Evolutionary conservation across 2,329 filamentous ascomycete species (phyloP).

Genomic region (Fusarium setosum): DNA sequence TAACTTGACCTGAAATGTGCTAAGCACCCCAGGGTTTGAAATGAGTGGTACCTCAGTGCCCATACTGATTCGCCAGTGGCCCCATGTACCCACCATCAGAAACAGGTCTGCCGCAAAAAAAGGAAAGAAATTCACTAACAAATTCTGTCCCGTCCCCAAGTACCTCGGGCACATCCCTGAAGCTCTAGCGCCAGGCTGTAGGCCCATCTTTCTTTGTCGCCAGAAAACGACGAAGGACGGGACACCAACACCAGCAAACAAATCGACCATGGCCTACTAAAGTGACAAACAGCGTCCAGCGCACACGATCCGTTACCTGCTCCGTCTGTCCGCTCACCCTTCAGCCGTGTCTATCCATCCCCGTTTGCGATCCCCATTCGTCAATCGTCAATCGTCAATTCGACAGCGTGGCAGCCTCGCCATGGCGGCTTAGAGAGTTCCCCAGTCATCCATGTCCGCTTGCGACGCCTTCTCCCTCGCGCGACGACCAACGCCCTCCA

Average conservation of each 20-base stretch:
- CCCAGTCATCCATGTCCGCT: slow-evolving; percentile 44
- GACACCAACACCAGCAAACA: slow-evolving; percentile 33
- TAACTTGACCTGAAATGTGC: slow-evolving; percentile 28
- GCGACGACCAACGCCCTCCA: slow-evolving; percentile 39
- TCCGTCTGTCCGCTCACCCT: neutral
- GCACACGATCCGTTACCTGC: slow-evolving; percentile 23
- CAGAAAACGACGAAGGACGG: slow-evolving; percentile 39
- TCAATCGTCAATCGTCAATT: slow-evolving; percentile 39
- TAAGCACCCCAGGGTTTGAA: slow-evolving; percentile 12
- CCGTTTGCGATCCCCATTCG: slow-evolving; percentile 22
- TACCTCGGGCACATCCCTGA: slow-evolving; percentile 32
- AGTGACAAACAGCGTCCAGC: slow-evolving; percentile 21
- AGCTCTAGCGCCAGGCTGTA: slow-evolving; percentile 38
- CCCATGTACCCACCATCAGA: slow-evolving; percentile 11
- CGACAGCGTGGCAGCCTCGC: slow-evolving; percentile 44
- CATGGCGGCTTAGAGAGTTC: slow-evolving; percentile 42
- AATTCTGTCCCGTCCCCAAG: slow-evolving; percentile 27
- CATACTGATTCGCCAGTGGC: neutral
- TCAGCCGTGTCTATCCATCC: slow-evolving; percentile 8
- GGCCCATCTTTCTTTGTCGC: slow-evolving; percentile 39
- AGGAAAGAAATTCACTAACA: slow-evolving; percentile 23
- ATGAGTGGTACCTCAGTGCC: slow-evolving; percentile 18
- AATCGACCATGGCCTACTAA: slow-evolving; percentile 31
- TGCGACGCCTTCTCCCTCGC: slow-evolving; percentile 41
- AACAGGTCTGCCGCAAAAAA: slow-evolving; percentile 9